Evolutionary conservation across 2,329 filamentous ascomycete species (phyloP).

Genomic region (Hortaea sp.): DNA sequence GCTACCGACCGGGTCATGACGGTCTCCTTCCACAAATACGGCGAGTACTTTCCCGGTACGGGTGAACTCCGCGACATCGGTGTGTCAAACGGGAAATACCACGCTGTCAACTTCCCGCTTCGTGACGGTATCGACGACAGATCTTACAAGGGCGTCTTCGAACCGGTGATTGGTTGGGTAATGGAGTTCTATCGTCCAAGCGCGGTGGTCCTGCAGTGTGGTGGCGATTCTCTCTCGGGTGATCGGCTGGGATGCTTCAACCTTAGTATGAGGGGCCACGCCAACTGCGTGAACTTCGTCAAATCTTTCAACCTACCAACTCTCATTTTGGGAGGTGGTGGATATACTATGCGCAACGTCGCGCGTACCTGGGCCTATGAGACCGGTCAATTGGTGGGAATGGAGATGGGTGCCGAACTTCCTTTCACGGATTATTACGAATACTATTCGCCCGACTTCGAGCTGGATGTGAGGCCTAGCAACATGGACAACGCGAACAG

Average conservation of each 20-base stretch:
- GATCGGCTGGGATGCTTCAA: slow-evolving; percentile 62
- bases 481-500: slow-evolving; percentile 67
- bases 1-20: slow-evolving; percentile 64
- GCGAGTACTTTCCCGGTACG: slow-evolving; percentile 62
- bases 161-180: slow-evolving; percentile 56
- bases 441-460: slow-evolving; percentile 62
- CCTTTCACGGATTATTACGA: slow-evolving; percentile 96
- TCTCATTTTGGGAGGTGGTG: slow-evolving; percentile 56
- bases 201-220: slow-evolving; percentile 59
- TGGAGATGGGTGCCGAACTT: slow-evolving; percentile 69
- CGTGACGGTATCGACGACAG: slow-evolving; percentile 59
- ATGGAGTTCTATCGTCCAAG: slow-evolving; percentile 61
- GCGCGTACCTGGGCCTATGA: slow-evolving; percentile 55
- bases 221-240: slow-evolving; percentile 57
- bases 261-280: slow-evolving; percentile 59
- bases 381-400: slow-evolving; percentile 70
- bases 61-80: slow-evolving; percentile 60
- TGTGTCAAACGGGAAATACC: slow-evolving; percentile 56
- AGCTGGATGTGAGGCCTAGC: slow-evolving; percentile 57
- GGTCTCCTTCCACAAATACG: slow-evolving; percentile 62
- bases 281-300: slow-evolving; percentile 59
- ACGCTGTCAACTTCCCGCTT: slow-evolving; percentile 59
- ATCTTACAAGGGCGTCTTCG: slow-evolving; percentile 59
- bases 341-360: slow-evolving; percentile 60
- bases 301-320: slow-evolving; percentile 58